Conservation (phyloP, 2,329 filamentous ascomycete genomes). For the Penicillium thymicola region DNA sequence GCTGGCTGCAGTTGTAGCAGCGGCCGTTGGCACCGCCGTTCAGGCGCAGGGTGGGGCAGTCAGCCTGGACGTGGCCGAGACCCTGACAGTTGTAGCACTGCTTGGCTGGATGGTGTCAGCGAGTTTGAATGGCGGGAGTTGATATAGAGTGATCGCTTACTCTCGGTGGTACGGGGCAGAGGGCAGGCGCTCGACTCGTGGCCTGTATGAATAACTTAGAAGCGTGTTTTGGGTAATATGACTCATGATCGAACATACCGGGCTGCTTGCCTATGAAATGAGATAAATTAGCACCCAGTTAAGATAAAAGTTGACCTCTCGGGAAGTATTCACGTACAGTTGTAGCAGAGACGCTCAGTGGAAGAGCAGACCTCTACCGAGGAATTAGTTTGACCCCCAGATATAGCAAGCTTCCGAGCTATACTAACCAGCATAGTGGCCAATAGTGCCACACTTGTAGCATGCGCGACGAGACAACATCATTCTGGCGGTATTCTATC, state of each 20-base stretch:
- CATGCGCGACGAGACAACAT: slow-evolving; percentile 80
- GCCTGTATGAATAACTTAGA: slow-evolving; percentile 48
- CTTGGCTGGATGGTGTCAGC: slow-evolving; percentile 62
- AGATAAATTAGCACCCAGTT: slow-evolving; percentile 18
- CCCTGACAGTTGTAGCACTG: slow-evolving; percentile 99
- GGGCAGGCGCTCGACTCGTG: slow-evolving; percentile 99
- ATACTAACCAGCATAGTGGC: slow-evolving; percentile 58
- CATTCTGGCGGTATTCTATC: slow-evolving; percentile 52
- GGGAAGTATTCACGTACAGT: slow-evolving; percentile 64
- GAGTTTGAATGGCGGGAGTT: slow-evolving; percentile 12
- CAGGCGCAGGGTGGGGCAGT: slow-evolving; percentile 93
- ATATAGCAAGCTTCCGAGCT: not conserved
- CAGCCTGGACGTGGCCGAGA: slow-evolving; percentile 94
- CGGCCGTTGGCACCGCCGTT: slow-evolving; percentile 76
- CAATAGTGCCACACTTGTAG: slow-evolving; percentile 76
- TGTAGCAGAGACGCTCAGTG: slow-evolving; percentile 97
- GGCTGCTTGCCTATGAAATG: slow-evolving; percentile 43
- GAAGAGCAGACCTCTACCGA: slow-evolving; percentile 89
- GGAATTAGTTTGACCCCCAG: slow-evolving; percentile 10
- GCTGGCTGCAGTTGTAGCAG: slow-evolving; percentile 95
- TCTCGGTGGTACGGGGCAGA: slow-evolving; percentile 90
- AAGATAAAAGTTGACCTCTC: slow-evolving; percentile 7
- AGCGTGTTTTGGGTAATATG: slow-evolving; percentile 10
- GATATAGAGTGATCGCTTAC: slow-evolving; percentile 45
- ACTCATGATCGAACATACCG: slow-evolving; percentile 33